These are phyloP conservation scores for Termitomyces sp. DNA, from an alignment of 768 basidiomycete species.

Conservation along the genomic window DNA sequence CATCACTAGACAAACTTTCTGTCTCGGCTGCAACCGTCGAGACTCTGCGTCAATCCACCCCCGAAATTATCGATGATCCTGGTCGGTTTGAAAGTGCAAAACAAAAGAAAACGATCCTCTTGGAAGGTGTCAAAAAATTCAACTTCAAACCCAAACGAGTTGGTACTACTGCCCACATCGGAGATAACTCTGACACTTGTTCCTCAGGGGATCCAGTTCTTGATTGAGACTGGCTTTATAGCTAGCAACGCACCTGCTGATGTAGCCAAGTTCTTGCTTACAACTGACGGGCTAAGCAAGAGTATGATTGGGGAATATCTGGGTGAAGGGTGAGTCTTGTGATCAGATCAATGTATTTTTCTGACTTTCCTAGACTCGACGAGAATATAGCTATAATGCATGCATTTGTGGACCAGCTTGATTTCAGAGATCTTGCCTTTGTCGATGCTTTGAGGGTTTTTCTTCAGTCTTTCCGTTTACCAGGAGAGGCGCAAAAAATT, in stretches of 20 bases:
- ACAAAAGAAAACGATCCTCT: constrained; percentile 88
- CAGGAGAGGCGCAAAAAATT: constrained; percentile 97
- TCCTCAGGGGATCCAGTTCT: constrained; percentile 78
- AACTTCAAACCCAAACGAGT: constrained; percentile 98
- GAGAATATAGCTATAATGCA: constrained; percentile 93
- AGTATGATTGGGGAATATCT: constrained; percentile 97
- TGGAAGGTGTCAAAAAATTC: constrained; percentile 96
- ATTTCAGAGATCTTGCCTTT: constrained; percentile 77
- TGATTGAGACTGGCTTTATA: constrained; percentile 87
- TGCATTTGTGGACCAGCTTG: constrained; percentile 89
- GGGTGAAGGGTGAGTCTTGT: constrained; percentile 78
- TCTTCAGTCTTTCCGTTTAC: constrained; percentile 92
- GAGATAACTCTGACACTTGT: background rate
- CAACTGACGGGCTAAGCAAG: constrained; percentile 91
- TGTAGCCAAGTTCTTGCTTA: constrained; percentile 79
- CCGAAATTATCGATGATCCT: constrained; percentile 86
- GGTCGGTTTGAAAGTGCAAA: constrained; percentile 91
- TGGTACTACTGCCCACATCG: constrained; percentile 17
- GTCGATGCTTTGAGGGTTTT: constrained; percentile 87
- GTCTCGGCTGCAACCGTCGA: constrained; percentile 43
- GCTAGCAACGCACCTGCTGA: constrained; percentile 62
- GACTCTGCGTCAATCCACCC: constrained; percentile 59
- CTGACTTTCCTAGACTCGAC: constrained; percentile 56
- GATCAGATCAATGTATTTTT: background rate
- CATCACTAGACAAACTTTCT: constrained; percentile 50